Conservation (phyloP, 345 rosid species). For the Syzygium grande region DNA sequence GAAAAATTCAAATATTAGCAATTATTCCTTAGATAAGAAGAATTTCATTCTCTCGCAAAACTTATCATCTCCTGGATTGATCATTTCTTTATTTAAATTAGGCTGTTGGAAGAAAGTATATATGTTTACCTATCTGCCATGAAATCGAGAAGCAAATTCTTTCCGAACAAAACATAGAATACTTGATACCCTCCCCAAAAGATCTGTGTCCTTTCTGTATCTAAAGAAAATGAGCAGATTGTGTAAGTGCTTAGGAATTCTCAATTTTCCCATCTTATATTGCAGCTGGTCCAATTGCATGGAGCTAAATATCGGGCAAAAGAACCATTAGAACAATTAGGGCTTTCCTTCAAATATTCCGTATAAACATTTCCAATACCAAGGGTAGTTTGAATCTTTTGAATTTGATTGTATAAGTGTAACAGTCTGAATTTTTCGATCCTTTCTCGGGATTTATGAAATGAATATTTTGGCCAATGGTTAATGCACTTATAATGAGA, state of each 20-base stretch:
- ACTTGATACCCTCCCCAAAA: neutral
- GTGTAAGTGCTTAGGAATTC: neutral
- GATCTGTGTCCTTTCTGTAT: neutral
- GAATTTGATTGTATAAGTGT: neutral
- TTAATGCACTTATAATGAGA: no score
- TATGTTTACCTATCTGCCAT: neutral
- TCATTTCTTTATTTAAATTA: neutral
- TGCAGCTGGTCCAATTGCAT: neutral
- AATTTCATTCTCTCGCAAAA: neutral
- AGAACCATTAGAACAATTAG: neutral
- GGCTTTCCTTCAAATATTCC: neutral
- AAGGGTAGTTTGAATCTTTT: neutral
- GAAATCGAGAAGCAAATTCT: neutral
- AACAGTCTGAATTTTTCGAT: no score
- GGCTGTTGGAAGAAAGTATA: neutral
- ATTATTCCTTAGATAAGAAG: neutral
- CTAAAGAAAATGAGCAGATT: neutral
- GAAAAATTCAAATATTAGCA: neutral
- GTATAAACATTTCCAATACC: neutral
- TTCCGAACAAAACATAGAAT: neutral
- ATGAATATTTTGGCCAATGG: no score
- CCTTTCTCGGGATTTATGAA: no score
- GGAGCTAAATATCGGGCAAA: neutral
- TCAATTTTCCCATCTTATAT: neutral
- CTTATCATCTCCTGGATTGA: neutral